Conservation (phyloP, 1,284 basidiomycete species). For the Irpex rosettiformis region DNA sequence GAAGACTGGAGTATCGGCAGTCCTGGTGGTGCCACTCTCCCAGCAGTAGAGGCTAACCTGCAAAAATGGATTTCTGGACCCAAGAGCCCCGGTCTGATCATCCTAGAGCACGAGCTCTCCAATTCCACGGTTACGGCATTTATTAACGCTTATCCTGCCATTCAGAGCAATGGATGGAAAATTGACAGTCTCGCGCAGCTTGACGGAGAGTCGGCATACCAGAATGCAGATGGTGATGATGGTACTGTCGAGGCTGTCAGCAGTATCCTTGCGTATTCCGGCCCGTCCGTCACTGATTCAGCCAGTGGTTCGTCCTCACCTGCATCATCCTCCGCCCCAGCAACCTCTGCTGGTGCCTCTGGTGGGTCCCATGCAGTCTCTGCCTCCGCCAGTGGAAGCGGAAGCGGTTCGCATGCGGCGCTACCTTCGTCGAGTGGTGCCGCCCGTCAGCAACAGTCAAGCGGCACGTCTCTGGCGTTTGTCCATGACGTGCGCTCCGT, state of each 20-base stretch:
- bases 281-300: slow-evolving; percentile 4
- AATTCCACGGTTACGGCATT: slow-evolving; percentile 63
- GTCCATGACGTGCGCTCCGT: slow-evolving; percentile 11
- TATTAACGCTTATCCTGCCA: slow-evolving; percentile 62
- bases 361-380: background rate
- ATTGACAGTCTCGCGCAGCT: slow-evolving; percentile 51
- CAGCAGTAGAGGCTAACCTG: slow-evolving; percentile 44
- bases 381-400: slow-evolving; percentile 1
- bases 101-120: slow-evolving; percentile 83
- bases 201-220: slow-evolving; percentile 46
- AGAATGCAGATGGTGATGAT: slow-evolving; percentile 42
- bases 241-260: slow-evolving; percentile 16
- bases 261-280: slow-evolving; percentile 13
- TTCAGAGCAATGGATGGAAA: slow-evolving; percentile 68
- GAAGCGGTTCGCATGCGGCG: slow-evolving; percentile 6
- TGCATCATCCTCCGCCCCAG: background rate
- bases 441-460: slow-evolving; percentile 5
- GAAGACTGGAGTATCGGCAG: slow-evolving; percentile 60
- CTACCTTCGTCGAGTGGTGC: slow-evolving; percentile 1
- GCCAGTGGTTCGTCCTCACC: slow-evolving; percentile 2
- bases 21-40: slow-evolving; percentile 33
- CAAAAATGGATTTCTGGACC: slow-evolving; percentile 56
- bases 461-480: slow-evolving; percentile 12
- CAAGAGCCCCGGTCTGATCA: slow-evolving; percentile 71
- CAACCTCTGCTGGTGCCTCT: slow-evolving; percentile 2